Conservation (phyloP, 1,284 basidiomycete genomes). For the Volvariella surrecta region DNA sequence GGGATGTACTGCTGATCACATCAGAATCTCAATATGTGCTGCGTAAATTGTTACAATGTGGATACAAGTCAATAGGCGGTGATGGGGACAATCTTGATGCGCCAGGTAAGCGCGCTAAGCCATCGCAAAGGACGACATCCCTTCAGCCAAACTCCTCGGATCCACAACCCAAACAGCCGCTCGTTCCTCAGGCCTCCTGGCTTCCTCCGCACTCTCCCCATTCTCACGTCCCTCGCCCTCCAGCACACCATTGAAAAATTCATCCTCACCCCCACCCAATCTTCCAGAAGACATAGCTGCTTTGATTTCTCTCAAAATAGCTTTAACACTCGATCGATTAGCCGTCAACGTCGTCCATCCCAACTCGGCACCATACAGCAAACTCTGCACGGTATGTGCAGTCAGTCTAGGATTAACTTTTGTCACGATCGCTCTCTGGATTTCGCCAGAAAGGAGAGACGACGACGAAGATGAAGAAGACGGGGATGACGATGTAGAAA, state of each 20-base stretch:
- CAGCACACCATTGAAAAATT: not conserved
- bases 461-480: constrained; percentile 14
- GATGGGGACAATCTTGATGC: no score
- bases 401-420: constrained; percentile 52
- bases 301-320: constrained; percentile 55
- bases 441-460: constrained; percentile 19
- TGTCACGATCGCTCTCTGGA: constrained; percentile 43
- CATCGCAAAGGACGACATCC: constrained; percentile 31
- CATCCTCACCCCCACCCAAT: constrained; percentile 14
- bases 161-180: constrained; percentile 62
- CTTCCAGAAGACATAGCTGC: constrained; percentile 22
- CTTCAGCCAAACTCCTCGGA: constrained; percentile 68
- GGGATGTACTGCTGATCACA: no score
- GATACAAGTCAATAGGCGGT: no score
- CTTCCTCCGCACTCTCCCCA: not conserved
- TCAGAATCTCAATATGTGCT: no score
- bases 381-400: constrained; percentile 60
- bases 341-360: constrained; percentile 81
- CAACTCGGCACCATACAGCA: constrained; percentile 57
- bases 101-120: no score
- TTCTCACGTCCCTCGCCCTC: constrained; percentile 9
- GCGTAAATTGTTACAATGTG: no score
- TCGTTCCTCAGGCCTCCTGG: constrained; percentile 4
- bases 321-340: constrained; percentile 68
- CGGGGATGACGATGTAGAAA: not conserved